A percentile compares a stretch with the other conserved stretches of the same genome.
These are phyloP conservation scores for Salvia rosmarinus DNA, from an alignment of 257 asterid species.

Conservation along the genomic window DNA sequence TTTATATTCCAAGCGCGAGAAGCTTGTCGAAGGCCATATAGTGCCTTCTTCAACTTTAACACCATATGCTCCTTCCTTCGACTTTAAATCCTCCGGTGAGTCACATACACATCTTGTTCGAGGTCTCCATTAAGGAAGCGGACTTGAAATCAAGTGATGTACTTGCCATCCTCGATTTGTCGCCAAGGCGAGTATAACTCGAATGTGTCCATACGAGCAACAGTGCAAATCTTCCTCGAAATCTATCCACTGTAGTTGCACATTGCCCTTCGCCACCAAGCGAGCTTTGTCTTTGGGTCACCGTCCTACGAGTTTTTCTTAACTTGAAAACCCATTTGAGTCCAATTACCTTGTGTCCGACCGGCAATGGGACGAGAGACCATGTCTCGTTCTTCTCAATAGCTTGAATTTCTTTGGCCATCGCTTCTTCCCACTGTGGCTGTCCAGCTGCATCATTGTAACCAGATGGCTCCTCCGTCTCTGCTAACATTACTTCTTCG, in stretches of 20 bases:
- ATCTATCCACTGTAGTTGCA: background rate
- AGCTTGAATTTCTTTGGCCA: background rate
- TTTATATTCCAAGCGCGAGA: background rate
- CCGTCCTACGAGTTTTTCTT: background rate
- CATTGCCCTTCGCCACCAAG: background rate
- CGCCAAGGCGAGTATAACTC: background rate
- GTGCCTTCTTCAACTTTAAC: background rate
- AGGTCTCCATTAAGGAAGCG: background rate
- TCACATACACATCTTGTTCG: background rate
- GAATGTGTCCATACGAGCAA: background rate
- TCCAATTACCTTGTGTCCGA: background rate
- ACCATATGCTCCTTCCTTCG: background rate
- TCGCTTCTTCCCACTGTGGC: background rate
- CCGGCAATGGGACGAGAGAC: background rate
- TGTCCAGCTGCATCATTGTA: background rate
- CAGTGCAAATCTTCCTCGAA: background rate
- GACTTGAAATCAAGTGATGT: background rate
- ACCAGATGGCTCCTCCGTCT: background rate
- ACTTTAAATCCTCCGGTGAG: background rate
- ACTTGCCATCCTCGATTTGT: background rate
- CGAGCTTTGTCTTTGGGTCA: background rate
- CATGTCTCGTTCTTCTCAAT: background rate
- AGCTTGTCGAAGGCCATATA: background rate
- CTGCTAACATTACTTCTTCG: too few relatives aligned
- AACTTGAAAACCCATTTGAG: constrained; percentile 4